A percentile compares a stretch with the other conserved stretches of the same genome.
Evolutionary conservation across 2,329 filamentous ascomycete genomes (phyloP).

Genomic region (Botryotinia narcissicola): DNA sequence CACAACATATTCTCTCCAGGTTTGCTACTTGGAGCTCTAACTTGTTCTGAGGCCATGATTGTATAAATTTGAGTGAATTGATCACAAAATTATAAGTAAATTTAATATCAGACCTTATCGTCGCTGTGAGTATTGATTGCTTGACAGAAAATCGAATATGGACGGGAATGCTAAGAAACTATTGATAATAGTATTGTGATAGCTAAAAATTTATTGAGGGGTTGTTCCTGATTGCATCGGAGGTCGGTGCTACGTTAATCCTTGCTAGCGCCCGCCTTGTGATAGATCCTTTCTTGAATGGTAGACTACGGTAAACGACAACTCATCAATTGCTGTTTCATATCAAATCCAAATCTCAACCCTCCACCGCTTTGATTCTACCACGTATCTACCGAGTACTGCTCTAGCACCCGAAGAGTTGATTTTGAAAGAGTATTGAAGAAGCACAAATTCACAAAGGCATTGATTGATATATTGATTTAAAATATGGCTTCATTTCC

Average conservation of each 20-base stretch:
- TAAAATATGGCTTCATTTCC: constrained; percentile 49
- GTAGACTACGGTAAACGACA: constrained; percentile 8
- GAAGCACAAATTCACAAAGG: not conserved
- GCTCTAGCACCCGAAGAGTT: not conserved
- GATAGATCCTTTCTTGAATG: not conserved
- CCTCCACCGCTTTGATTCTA: not conserved
- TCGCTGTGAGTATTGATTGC: not conserved
- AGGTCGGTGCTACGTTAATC: constrained; percentile 9
- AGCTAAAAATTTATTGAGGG: not conserved
- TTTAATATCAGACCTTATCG: not conserved
- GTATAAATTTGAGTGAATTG: constrained; percentile 20
- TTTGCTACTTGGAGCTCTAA: constrained; percentile 34
- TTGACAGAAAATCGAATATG: not conserved
- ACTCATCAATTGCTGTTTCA: constrained; percentile 8
- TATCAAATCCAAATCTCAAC: not conserved
- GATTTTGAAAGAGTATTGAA: not conserved
- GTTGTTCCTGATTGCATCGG: constrained; percentile 10
- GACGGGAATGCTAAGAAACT: constrained; percentile 4
- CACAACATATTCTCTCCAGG: constrained; percentile 47
- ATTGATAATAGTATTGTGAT: constrained; percentile 18
- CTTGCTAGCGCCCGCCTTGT: constrained; percentile 10
- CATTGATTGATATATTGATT: not conserved
- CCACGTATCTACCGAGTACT: not conserved
- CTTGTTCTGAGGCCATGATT: constrained; percentile 33
- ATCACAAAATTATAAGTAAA: not conserved